Conservation (phyloP, 2,329 filamentous ascomycete genomes). For the Alternaria sp. region DNA sequence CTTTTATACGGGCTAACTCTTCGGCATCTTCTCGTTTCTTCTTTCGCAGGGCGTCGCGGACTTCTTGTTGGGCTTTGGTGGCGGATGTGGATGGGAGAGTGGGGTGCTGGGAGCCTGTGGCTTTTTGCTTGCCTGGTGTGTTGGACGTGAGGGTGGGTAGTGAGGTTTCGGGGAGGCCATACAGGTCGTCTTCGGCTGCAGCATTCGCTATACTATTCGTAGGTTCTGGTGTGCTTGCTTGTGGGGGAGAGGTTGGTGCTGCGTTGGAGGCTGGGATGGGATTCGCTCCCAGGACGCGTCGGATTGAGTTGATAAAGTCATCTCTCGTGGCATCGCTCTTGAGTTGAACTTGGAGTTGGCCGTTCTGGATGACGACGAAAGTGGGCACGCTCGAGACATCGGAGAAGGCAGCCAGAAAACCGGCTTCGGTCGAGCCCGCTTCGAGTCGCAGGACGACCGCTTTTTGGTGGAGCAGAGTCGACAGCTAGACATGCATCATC, state of each 20-base stretch:
- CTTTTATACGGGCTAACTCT: slow-evolving; percentile 74
- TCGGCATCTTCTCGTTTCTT: slow-evolving; percentile 69
- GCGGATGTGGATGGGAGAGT: slow-evolving; percentile 42
- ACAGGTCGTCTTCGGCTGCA: slow-evolving; percentile 13
- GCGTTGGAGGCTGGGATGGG: slow-evolving; percentile 33
- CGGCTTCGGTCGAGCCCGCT: slow-evolving; percentile 79
- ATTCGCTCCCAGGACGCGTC: slow-evolving; percentile 44
- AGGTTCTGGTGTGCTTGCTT: slow-evolving; percentile 13
- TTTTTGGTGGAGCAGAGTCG: slow-evolving; percentile 63
- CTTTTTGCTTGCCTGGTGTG: slow-evolving; percentile 52
- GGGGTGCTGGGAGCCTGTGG: slow-evolving; percentile 35
- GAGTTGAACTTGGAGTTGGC: slow-evolving; percentile 78
- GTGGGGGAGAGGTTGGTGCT: slow-evolving; percentile 16
- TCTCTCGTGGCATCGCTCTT: slow-evolving; percentile 67
- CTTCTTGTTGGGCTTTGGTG: slow-evolving; percentile 45
- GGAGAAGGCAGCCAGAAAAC: slow-evolving; percentile 81
- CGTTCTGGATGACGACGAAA: slow-evolving; percentile 81
- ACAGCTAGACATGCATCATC: slow-evolving; percentile 35
- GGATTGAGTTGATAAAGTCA: slow-evolving; percentile 68
- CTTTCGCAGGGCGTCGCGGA: slow-evolving; percentile 60
- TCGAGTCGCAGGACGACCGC: slow-evolving; percentile 73
- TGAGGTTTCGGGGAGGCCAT: slow-evolving; percentile 5
- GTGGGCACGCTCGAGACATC: slow-evolving; percentile 80
- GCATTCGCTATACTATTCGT: not conserved
- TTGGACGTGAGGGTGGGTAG: slow-evolving; percentile 21